Evolutionary conservation across 495 filamentous ascomycete genomes (phyloP), one percentile per base, ranked within the genome.

Genomic region (Neurospora sp.): DNA sequence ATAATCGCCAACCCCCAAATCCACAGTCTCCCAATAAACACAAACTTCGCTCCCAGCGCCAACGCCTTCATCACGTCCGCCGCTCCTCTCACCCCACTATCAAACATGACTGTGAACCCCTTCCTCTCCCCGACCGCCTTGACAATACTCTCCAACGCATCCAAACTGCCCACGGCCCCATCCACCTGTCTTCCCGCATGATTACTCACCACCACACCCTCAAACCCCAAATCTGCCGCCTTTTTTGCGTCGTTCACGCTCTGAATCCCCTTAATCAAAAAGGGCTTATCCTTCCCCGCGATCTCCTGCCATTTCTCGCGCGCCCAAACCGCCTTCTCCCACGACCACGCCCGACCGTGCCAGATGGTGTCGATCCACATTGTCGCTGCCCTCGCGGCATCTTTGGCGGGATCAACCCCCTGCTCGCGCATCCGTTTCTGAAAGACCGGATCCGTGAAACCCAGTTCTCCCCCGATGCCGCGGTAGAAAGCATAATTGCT

Each of bases 401-500:
- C 77, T n/a, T 80, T 73, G 54, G 79, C 76, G 37, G 78, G 75
- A 17, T 75, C 74, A 3, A 74, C 76, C 38, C 79, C 81, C 34
- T 76, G 71, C 69, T 75, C 82, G 0, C 73, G 73, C 70, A 82
- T 81, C 43, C 76, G 75, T 6, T 79, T 79, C 34, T 89, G 84
- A 79, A 91, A 92, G 1, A 90, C 88, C 0, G 90, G 89, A 77
- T 92, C 91, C 6, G 84, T 83, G 85, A 88, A 86, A 9, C 84
- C 86, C 17, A 81, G 74, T 45, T 79, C 78, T 72, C 83, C 82
- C 17, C 86, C 86, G 19, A 81, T 75, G 5, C 85, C 85, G 37
- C 79, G 78, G 78, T 89, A 59, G 82, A 91, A 79, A 79, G 88
- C 86, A 8, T 86, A 75, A 70, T 88, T 91, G 38, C 83, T 90